These are phyloP conservation scores for Neocatenulostroma microsporum DNA, from an alignment of 2,329 filamentous ascomycete genomes.

Conservation along the genomic window DNA sequence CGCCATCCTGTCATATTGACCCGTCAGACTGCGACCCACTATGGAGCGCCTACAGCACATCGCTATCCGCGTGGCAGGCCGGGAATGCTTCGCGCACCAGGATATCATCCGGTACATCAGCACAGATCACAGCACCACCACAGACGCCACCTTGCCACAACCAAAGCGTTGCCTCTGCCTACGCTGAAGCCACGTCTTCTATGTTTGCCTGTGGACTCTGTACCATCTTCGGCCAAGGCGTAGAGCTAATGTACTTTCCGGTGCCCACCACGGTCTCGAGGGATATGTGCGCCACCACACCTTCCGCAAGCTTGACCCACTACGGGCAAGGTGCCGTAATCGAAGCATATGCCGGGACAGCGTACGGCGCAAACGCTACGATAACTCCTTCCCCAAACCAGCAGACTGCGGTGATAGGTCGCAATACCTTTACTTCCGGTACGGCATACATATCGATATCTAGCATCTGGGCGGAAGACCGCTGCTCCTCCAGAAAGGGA, in stretches of 20 bases:
- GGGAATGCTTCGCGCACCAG: constrained; percentile 7
- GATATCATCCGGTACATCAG: neutral
- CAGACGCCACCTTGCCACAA: constrained; percentile 20
- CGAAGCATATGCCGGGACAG: no score
- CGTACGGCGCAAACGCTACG: no score
- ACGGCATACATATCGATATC: constrained; percentile 26
- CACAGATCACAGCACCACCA: constrained; percentile 15
- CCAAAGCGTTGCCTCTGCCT: constrained; percentile 9
- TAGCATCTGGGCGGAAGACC: constrained; percentile 20
- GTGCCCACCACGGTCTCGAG: constrained; percentile 17
- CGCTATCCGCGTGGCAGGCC: constrained; percentile 5
- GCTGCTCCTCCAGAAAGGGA: constrained; percentile 18
- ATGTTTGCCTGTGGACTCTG: constrained; percentile 25
- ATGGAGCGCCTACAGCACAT: constrained; percentile 21
- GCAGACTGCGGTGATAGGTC: constrained; percentile 16
- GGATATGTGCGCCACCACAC: constrained; percentile 25
- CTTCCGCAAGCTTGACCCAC: constrained; percentile 22
- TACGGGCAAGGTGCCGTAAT: constrained; percentile 18
- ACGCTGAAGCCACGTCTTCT: constrained; percentile 9
- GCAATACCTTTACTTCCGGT: constrained; percentile 23
- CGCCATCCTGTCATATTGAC: constrained; percentile 19
- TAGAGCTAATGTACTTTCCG: constrained; percentile 26
- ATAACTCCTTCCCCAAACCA: no score
- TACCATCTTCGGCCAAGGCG: constrained; percentile 25
- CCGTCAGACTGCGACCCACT: constrained; percentile 24